Evolutionary conservation across 306 rosid genomes (phyloP), one percentile per base, ranked within the genome.

Genomic region (Fragaria nilgerrensis): DNA sequence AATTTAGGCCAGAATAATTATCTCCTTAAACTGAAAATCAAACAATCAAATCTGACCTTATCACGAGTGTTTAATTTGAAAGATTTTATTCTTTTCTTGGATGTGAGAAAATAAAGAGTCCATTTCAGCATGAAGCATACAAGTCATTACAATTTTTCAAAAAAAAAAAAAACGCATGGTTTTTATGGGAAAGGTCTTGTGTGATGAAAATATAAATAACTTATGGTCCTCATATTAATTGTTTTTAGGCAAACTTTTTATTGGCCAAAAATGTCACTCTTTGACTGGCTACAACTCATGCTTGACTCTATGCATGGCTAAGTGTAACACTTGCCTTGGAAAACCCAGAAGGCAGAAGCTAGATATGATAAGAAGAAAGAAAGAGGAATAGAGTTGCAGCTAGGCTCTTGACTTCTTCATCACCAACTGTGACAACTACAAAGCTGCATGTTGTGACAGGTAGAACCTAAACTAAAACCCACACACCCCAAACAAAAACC

Each of bases 361-460:
- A 16, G 45, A 7, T 22, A 29, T 17, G 45, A 64, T 64, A 64
- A 34, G 45, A 15, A 58, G 36, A 25, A 32, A 27, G 66, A 45
- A 16, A 8, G 11, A 17, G 4, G 70, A 65, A 17, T 19, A 17
- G 48, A 66, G 70, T 37, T 37, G 48, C 20, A 37, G 68, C 48
- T 9, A 44, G 48, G 48, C 48, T 44, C 48, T 66, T 66, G 70
- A 66, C 70, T 66, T 37, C 3, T 66, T 66, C 70, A 19, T 66
- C 70, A 37, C 48, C 48, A 66, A 66, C 68, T 32, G 68, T 34
- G 43, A 63, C 68, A 63, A 29, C 70, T 66, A 66, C n/a, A 66
- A 66, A 66, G 48, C 70, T 66, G 70, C 70, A 36, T 45, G 70
- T 37, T 66, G 70, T 66, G 70, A 66, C 70, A 37, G 48, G 70